phyloP scores from a whole-genome alignment of 495 filamentous ascomycete species.

The Penicillium soppii region DNA sequence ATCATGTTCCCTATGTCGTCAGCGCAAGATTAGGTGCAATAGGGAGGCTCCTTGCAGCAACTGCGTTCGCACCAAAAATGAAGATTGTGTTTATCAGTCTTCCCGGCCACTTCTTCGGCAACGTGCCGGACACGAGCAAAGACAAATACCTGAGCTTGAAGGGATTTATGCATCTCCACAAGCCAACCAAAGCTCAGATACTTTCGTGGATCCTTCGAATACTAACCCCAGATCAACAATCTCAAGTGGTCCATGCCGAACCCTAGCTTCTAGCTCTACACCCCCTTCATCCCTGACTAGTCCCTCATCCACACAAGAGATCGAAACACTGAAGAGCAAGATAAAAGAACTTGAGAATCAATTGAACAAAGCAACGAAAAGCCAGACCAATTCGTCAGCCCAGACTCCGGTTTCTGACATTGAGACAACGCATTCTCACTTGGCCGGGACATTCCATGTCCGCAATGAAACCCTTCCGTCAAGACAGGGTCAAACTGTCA shows the following conservation, averaged over 20 bases:
- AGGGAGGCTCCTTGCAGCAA: slow-evolving; percentile 50
- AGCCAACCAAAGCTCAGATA: not conserved
- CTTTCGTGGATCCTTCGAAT: not conserved
- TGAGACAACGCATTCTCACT: slow-evolving; percentile 20
- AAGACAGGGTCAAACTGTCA: slow-evolving; percentile 26
- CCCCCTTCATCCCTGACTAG: slow-evolving; percentile 29
- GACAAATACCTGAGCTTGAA: not conserved
- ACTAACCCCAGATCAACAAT: not conserved
- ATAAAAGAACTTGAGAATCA: slow-evolving; percentile 49
- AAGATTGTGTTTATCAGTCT: slow-evolving; percentile 40
- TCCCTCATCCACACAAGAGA: slow-evolving; percentile 29
- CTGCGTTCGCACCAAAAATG: slow-evolving; percentile 44
- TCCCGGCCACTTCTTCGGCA: slow-evolving; percentile 13
- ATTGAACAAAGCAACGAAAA: slow-evolving; percentile 25
- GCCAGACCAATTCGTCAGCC: slow-evolving; percentile 3
- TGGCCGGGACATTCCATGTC: slow-evolving; percentile 28
- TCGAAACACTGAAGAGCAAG: slow-evolving; percentile 35
- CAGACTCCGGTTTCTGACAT: slow-evolving; percentile 24
- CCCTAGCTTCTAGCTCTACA: slow-evolving; percentile 16
- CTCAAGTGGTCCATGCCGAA: slow-evolving; percentile 12
- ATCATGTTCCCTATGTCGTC: slow-evolving; percentile 47
- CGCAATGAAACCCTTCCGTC: slow-evolving; percentile 19
- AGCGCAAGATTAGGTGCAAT: slow-evolving; percentile 53
- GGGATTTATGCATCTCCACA: not conserved
- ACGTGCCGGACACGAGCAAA: not conserved